Base-by-base conservation (phyloP, 176 grass and related monocot species). In the Saccharum spontaneum region DNA sequence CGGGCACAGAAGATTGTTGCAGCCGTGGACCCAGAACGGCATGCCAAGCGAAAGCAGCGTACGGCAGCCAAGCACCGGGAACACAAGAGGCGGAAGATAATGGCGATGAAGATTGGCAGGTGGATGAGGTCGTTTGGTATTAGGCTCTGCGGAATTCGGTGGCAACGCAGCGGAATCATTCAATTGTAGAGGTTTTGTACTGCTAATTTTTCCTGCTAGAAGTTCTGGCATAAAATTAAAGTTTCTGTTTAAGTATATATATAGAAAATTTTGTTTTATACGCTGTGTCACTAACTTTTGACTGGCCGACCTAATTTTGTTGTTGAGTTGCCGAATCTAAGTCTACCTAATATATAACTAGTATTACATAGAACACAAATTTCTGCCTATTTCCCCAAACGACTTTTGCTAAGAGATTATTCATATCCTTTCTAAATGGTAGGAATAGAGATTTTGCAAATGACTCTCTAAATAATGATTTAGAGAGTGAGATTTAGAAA, bases 1-100 rank as follows among this genome's bases (percentile, higher is more conserved):
- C 89, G 90, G 8, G 20, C 60, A 22, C 73, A 92, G 52, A 95
- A 95, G 80, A 71, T 94, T 57, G 48, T 95, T 23, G 96, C 93
- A 8, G 93, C 89, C 1, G 86, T 92, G 13, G 89, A 98, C 81
- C 96, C 93, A 0, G 91, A 66, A 46, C 93, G 91, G 34, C 85
- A 90, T 11, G 96, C 93, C 40, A 95, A 98, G 84, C 91, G 91
- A 60, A 98, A 98, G 86, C 52, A 91, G 64, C 93, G 86, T 1
- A 31, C 89, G 1, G 81, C 93, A 7, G 78, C 78, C 3, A 96
- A 96, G 86, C 87, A 98, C 81, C 69, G 83, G 22, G 91, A 70
- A 20, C 83, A 94, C 84, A 96, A 96, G 97, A 92, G 75, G 68
- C 85, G 91, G 71, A 99, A 94, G 79, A 86, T 96, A 41, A 87